phyloP scores from a whole-genome alignment of 352 stramenopile species.

The Phytopythium aichiense region DNA sequence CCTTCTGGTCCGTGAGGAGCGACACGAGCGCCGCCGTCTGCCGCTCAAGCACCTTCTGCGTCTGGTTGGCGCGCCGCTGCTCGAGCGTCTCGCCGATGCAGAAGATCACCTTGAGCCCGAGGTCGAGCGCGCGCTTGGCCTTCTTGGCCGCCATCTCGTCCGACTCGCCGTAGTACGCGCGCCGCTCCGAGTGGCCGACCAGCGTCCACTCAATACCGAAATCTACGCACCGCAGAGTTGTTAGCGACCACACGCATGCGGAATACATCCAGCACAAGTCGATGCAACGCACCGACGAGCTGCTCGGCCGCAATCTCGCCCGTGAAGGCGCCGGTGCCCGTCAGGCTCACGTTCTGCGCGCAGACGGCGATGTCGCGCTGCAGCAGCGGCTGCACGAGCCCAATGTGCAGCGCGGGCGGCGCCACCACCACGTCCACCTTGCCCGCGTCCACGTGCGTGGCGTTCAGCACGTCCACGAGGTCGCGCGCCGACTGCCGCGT shows the following conservation, averaged over 20 bases:
- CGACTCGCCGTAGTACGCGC: slow-evolving; percentile 89
- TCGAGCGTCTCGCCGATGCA: slow-evolving; percentile 96
- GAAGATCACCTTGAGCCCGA: slow-evolving; percentile 93
- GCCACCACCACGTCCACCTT: slow-evolving; percentile 80
- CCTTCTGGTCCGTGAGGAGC: slow-evolving; percentile 77
- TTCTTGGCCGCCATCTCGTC: slow-evolving; percentile 94
- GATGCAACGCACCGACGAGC: slow-evolving; percentile 45
- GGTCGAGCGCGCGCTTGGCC: slow-evolving; percentile 86
- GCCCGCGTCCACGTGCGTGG: slow-evolving; percentile 47
- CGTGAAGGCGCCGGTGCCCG: slow-evolving; percentile 90
- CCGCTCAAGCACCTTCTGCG: slow-evolving; percentile 90
- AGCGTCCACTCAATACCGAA: slow-evolving; percentile 79
- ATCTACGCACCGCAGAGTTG: slow-evolving; percentile 19
- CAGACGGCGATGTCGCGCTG: slow-evolving; percentile 64
- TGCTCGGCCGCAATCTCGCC: slow-evolving; percentile 90
- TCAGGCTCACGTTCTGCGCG: slow-evolving; percentile 80
- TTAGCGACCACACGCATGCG: background rate
- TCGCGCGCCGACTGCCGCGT: slow-evolving; percentile 82
- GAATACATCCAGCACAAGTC: background rate
- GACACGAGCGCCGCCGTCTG: slow-evolving; percentile 93
- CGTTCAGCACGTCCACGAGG: slow-evolving; percentile 84
- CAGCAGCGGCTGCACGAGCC: slow-evolving; percentile 41
- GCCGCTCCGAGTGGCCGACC: slow-evolving; percentile 91
- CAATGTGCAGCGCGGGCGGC: slow-evolving; percentile 68
- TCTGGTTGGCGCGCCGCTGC: slow-evolving; percentile 86